These are phyloP conservation scores for Boechera divaricarpa DNA, from an alignment of 345 rosid species.

Conservation along the genomic window DNA sequence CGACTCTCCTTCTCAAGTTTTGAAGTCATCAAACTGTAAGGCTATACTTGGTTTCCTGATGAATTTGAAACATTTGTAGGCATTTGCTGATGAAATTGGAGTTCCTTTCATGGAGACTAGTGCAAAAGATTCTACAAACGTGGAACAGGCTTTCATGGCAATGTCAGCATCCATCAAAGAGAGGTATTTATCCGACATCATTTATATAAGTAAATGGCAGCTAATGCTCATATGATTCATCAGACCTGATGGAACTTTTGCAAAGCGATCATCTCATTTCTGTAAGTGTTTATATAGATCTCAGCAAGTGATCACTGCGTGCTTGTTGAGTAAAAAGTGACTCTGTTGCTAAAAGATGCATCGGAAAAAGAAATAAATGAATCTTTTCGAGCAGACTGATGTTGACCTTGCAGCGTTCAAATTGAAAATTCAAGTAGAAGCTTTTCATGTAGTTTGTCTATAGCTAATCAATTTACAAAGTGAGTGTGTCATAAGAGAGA, in stretches of 20 bases:
- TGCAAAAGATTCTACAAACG: slow-evolving; percentile 76
- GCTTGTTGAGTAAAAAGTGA: background rate
- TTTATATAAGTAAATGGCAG: background rate
- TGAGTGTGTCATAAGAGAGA: slow-evolving; percentile 1
- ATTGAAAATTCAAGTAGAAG: background rate
- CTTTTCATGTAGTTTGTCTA: slow-evolving; percentile 4
- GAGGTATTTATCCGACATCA: slow-evolving; percentile 48
- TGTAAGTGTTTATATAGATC: background rate
- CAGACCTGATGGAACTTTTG: slow-evolving; percentile 6
- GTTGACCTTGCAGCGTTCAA: slow-evolving; percentile 14
- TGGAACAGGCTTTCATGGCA: slow-evolving; percentile 83
- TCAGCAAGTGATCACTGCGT: background rate
- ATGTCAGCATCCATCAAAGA: slow-evolving; percentile 80
- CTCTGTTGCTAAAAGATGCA: background rate
- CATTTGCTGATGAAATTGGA: slow-evolving; percentile 81
- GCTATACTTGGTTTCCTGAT: background rate
- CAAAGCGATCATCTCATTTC: slow-evolving; percentile 7
- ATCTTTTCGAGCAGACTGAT: slow-evolving; percentile 8
- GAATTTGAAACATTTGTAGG: slow-evolving; percentile 43
- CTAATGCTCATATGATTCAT: slow-evolving; percentile 9
- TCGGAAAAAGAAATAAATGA: background rate
- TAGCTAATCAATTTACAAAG: background rate
- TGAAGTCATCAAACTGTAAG: background rate
- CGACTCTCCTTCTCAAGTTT: slow-evolving; percentile 1
- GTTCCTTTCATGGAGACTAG: slow-evolving; percentile 84